These are phyloP conservation scores for Gaultheria prostrata DNA, from an alignment of 148 eudicot genomes.

Conservation along the genomic window DNA sequence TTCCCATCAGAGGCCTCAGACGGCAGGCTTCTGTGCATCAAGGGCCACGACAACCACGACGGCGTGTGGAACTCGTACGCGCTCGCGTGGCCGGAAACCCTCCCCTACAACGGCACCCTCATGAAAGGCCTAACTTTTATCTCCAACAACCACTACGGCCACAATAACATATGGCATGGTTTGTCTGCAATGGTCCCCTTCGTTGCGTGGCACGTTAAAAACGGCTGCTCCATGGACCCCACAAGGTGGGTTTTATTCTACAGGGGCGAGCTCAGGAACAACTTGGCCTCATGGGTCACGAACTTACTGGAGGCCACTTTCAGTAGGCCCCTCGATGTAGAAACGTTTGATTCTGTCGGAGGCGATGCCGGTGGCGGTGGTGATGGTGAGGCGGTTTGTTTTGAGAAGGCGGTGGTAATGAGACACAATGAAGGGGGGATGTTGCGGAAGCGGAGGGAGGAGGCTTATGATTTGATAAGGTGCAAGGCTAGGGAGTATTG, in stretches of 20 bases:
- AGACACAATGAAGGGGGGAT: conserved; percentile 71
- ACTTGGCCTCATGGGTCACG: conserved; percentile 55
- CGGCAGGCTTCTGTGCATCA: conserved; percentile 55
- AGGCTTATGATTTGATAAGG: conserved; percentile 55
- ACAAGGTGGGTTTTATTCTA: conserved; percentile 62
- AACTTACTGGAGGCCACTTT: conserved; percentile 57
- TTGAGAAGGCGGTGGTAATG: conserved; percentile 73
- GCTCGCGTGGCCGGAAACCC: no score
- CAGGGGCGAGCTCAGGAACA: conserved; percentile 64
- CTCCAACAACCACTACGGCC: conserved; percentile 64
- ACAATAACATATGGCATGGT: conserved; percentile 74
- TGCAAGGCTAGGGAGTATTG: conserved; percentile 59
- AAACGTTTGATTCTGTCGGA: conserved; percentile 24
- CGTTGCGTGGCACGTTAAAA: conserved; percentile 63
- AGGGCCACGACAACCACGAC: conserved; percentile 61
- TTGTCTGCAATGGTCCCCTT: conserved; percentile 56
- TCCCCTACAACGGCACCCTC: conserved; percentile 31
- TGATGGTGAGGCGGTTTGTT: conserved; percentile 37
- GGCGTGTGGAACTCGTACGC: conserved; percentile 66
- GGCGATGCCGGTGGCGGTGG: conserved; percentile 10
- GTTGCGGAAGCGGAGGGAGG: conserved; percentile 51
- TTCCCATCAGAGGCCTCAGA: conserved; percentile 60
- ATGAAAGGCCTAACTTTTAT: conserved; percentile 57
- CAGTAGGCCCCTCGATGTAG: conserved; percentile 34
- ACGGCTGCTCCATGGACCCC: conserved; percentile 35